phyloP scores from a whole-genome alignment of 78 protist species.

The Emiliania huxleyi region DNA sequence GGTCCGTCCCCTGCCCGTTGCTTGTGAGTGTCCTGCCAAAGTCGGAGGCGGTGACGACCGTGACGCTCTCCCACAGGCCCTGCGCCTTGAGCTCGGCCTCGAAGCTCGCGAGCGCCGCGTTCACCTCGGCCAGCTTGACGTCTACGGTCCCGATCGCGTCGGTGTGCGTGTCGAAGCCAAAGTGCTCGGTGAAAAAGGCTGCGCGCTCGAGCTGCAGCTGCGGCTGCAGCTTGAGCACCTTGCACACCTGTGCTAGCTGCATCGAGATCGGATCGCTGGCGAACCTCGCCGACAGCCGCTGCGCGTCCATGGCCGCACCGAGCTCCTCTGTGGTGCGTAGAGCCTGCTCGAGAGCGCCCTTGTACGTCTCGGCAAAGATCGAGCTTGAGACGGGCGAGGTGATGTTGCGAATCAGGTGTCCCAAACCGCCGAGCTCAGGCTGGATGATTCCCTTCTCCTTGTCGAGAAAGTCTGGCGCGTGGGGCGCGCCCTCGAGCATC shows the following conservation, averaged over 20 bases:
- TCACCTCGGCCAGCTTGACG: background rate
- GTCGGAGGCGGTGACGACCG: background rate
- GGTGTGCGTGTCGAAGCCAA: constrained; percentile 3
- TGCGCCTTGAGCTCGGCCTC: background rate
- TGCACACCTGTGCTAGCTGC: background rate
- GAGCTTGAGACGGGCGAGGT: background rate
- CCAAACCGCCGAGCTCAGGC: no score
- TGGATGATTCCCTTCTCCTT: background rate
- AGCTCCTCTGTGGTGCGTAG: background rate
- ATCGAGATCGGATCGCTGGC: background rate
- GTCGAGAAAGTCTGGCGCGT: background rate
- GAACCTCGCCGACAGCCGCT: background rate
- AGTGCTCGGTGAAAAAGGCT: background rate
- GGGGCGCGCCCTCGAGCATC: background rate
- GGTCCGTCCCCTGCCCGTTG: constrained; percentile 31
- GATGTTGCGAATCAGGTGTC: background rate
- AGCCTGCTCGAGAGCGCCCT: background rate
- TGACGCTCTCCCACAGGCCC: background rate
- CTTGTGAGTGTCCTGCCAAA: constrained; percentile 2
- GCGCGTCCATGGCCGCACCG: background rate
- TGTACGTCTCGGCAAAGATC: background rate
- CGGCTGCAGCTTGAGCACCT: background rate
- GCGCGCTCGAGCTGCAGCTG: background rate
- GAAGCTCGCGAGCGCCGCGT: constrained; percentile 9
- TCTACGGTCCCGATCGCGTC: background rate